Base-by-base conservation (phyloP, 2,329 filamentous ascomycete species). In the Atkinsonella texensis region DNA sequence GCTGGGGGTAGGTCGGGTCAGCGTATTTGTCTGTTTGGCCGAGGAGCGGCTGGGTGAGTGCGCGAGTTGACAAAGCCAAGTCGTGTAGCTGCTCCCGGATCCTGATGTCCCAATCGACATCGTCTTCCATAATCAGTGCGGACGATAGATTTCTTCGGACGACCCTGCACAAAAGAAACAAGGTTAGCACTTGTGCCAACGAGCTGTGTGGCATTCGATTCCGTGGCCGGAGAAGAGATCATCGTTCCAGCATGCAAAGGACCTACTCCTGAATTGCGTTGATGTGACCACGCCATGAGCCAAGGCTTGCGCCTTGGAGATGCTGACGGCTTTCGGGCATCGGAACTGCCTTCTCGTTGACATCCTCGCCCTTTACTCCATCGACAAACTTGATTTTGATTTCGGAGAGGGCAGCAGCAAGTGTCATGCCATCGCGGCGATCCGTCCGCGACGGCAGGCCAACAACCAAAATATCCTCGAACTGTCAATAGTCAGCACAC, bases 41-140 rank as follows among this genome's bases (percentile, higher is more conserved):
- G 4, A 32, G 38, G 4, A 60, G 44, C 4, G 68, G 66, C 49
- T 70, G 67, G 2, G 59, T 62, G 31, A 69, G 66, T 0, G 62
- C 63, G 13, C 61, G 63, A 3, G 65, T 62, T 0, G 69, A 68
- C 17, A 59, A 56, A 1, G 72, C 68, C 39, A 74, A 70, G 45
- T 64, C 55, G 31, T 58, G 64, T 15, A 80, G 67, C 57, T 81
- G 77, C 0, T 62, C 49, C 33, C 74, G 73, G 23, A 80, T 60
- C 0, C 68, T 64, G 12, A 79, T 61, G 52, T 80, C 77, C 77
- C 77, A 81, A 62, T 81, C 77, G 18, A 71, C 68, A 52, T 80
- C 77, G 57, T 80, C 77, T 57, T 81, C 77, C 28, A 80, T 59
- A 31, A 80, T 74, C 2, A 80, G 62, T 0, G 74, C 75, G 1